Percentiles rank a stretch among this genome's conserved stretches.
These are phyloP conservation scores for Pleurotus platypus DNA, from an alignment of 768 basidiomycete species.

Conservation along the genomic window DNA sequence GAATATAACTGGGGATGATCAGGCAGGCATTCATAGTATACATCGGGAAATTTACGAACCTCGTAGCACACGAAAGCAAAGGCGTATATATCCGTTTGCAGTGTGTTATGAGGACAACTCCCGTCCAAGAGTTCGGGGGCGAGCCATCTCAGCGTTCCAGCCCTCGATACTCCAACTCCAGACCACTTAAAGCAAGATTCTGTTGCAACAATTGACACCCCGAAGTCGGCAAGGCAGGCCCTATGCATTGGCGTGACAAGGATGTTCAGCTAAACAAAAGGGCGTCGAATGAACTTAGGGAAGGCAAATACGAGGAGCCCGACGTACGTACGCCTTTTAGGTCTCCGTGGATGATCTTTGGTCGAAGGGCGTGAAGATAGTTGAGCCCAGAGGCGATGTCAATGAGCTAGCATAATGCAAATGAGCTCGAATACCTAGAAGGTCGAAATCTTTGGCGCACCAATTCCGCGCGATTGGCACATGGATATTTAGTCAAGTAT, in stretches of 20 bases:
- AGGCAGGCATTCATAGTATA: too few relatives aligned
- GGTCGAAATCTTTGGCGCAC: constrained; percentile 2
- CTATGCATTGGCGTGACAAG: constrained; percentile 34
- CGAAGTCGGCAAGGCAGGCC: constrained; percentile 51
- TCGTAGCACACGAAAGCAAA: constrained; percentile 37
- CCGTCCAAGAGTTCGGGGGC: constrained; percentile 31
- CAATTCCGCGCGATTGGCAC: constrained; percentile 12
- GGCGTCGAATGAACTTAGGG: background rate
- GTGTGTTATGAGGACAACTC: constrained; percentile 9
- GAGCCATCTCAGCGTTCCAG: constrained; percentile 30
- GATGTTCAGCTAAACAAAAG: constrained; percentile 37
- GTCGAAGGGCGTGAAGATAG: constrained; percentile 26
- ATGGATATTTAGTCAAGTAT: constrained; percentile 17
- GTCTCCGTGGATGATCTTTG: constrained; percentile 40
- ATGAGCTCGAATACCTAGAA: background rate
- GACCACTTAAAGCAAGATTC: constrained; percentile 10
- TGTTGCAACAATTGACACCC: constrained; percentile 28
- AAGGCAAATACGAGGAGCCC: background rate
- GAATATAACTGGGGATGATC: constrained; percentile 19
- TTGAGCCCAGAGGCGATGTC: constrained; percentile 28
- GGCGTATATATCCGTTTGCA: constrained; percentile 35
- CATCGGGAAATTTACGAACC: constrained; percentile 12
- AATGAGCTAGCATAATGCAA: constrained; percentile 16
- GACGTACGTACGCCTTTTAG: constrained; percentile 33
- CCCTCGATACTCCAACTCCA: background rate